Base-by-base conservation (phyloP, 495 filamentous ascomycete species). In the Lasiosphaeria ovina region DNA sequence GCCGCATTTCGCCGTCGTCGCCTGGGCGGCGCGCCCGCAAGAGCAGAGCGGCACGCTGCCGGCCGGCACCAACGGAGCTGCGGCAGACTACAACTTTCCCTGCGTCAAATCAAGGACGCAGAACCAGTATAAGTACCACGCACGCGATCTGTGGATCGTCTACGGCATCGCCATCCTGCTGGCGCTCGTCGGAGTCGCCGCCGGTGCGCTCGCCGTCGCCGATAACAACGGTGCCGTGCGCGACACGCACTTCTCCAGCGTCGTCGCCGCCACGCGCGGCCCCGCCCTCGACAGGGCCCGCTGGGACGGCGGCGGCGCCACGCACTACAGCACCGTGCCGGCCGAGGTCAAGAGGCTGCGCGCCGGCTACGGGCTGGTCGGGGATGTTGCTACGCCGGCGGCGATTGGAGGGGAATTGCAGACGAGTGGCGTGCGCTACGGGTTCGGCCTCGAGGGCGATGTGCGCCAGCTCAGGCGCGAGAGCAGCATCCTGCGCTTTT, bases 221-320 rank as follows among this genome's bases (percentile, higher is more conserved):
- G 73, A 70, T 47, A 72, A 76, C 56, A 66, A 69, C 33, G 66
- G 66, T 5, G 62, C 59, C n/a, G 52, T 72, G 59, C 72, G 69
- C 42, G 68, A 69, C 62, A 72, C 69, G 31, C 66, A 62, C 35
- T 75, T 72, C 58, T 73, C 70, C 40, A 73, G 65, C 58, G 70
- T 77, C 50, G 72, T 74, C 8, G 72, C 73, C 17, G 70, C 74
- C 9, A 74, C 74, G 24, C 66, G 74, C 31, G 73, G 73, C 6
- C 64, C 65, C n/a, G 67, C 64, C 10, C 49, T 76, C 34, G 71
- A 74, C 7, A 66, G 58, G 59, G 56, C 72, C 4, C 55, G 55
- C 10, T 74, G 71, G 72, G 62, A 60, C 8, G 65, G 54, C 5
- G 36, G 49, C 10, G 17, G 51, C 52, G 44, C 24, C 33, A 35